Conservation (phyloP, 768 basidiomycete genomes). For the Mycena indigotica region DNA sequence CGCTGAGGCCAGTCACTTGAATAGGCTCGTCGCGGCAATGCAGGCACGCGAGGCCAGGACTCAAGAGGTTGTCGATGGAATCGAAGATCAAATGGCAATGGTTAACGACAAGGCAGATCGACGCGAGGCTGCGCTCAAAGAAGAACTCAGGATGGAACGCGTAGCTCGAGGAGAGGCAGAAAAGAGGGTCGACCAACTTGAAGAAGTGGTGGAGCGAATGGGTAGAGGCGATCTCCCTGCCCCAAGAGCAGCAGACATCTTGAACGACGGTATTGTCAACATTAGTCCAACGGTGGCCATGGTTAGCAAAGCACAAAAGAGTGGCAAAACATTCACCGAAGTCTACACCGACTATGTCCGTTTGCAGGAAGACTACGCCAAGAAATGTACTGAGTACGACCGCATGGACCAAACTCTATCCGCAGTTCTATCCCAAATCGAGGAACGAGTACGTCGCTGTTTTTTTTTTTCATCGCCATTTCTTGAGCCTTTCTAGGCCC, state of each 20-base stretch:
- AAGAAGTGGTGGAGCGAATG: conserved; percentile 71
- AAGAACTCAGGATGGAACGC: conserved; percentile 73
- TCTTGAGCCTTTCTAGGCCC: conserved; percentile 60
- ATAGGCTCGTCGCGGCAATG: conserved; percentile 78
- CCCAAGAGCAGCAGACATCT: conserved; percentile 49
- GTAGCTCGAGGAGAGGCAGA: conserved; percentile 71
- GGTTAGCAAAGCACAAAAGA: conserved; percentile 77
- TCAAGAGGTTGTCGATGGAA: conserved; percentile 75
- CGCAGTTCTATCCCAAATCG: conserved; percentile 83
- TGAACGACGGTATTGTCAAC: conserved; percentile 60
- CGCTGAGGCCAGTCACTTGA: conserved; percentile 72
- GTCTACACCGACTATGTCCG: conserved; percentile 90
- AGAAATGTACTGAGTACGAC: conserved; percentile 79
- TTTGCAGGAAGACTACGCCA: conserved; percentile 78
- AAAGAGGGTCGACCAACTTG: conserved; percentile 69
- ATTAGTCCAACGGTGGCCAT: conserved; percentile 88
- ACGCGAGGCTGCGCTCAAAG: conserved; percentile 65
- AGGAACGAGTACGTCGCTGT: conserved; percentile 70
- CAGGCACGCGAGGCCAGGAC: conserved; percentile 87
- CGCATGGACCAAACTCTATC: conserved; percentile 82
- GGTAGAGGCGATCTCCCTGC: conserved; percentile 70
- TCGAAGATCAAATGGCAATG: conserved; percentile 82
- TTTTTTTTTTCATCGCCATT: conserved; percentile 5
- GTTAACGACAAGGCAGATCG: conserved; percentile 70
- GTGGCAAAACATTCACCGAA: conserved; percentile 90